phyloP scores from a whole-genome alignment of 805 yeast genomes.

The Starmerella gropengiesseri region DNA sequence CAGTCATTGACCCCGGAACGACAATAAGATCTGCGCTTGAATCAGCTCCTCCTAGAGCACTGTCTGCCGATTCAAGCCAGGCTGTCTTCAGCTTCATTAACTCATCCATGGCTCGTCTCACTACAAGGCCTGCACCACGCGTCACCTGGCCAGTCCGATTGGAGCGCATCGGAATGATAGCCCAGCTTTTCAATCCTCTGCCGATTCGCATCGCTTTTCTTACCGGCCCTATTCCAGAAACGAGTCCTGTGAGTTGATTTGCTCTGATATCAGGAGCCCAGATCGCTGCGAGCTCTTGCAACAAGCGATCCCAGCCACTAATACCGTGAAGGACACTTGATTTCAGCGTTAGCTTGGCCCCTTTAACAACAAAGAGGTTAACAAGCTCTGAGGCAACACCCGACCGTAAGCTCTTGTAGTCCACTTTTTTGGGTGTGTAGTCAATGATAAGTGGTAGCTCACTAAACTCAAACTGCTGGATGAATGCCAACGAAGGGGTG shows the following conservation, averaged over 20 bases:
- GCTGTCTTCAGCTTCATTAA: constrained; percentile 8
- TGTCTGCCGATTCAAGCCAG: constrained; percentile 16
- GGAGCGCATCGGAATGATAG: constrained; percentile 11
- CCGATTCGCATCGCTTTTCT: constrained; percentile 27
- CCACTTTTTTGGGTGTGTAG: constrained; percentile 83
- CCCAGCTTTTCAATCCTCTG: constrained; percentile 10
- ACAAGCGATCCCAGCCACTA: constrained; percentile 57
- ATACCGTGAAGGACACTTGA: constrained; percentile 61
- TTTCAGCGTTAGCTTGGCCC: constrained; percentile 58
- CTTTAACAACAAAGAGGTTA: constrained; percentile 82
- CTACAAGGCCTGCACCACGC: constrained; percentile 14
- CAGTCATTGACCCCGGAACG: too few relatives aligned
- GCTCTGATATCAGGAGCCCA: constrained; percentile 84
- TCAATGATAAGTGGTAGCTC: constrained; percentile 58
- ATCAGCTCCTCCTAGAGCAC: constrained; percentile 3
- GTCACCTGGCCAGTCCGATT: constrained; percentile 8
- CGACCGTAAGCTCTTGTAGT: constrained; percentile 71
- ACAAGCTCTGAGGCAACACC: constrained; percentile 80
- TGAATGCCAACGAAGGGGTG: constrained; percentile 30
- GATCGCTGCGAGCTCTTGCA: constrained; percentile 44
- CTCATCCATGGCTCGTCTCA: constrained; percentile 16
- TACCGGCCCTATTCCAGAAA: constrained; percentile 77
- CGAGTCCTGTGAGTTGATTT: constrained; percentile 69
- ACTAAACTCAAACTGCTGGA: constrained; percentile 48
- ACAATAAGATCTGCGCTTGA: too few relatives aligned